These are phyloP conservation scores for Meyerozyma carpophila DNA, from an alignment of 1,139 yeast genomes.

Conservation along the genomic window DNA sequence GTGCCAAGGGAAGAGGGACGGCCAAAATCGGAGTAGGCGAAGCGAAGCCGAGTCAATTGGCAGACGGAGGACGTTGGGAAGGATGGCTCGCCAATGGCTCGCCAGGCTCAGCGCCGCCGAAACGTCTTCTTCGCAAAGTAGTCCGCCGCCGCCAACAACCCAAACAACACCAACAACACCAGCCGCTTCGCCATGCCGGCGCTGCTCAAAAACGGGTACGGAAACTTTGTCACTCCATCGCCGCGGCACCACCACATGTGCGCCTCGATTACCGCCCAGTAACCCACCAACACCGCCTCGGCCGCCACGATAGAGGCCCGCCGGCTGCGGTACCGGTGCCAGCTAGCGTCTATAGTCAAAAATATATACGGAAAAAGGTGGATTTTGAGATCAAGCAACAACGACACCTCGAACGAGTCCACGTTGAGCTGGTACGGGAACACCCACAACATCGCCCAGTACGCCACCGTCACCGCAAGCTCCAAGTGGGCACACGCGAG, in stretches of 20 bases:
- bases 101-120: neutral
- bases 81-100: no score
- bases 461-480: constrained; percentile 17
- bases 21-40: neutral
- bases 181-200: neutral
- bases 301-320: neutral
- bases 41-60: no score
- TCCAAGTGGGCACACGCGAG: constrained; percentile 13
- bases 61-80: no score
- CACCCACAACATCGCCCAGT: constrained; percentile 16
- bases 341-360: neutral
- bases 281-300: neutral
- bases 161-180: neutral
- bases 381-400: constrained; percentile 16
- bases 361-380: constrained; percentile 19
- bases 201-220: constrained; percentile 3
- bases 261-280: neutral
- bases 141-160: neutral
- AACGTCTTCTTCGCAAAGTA: neutral
- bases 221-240: constrained; percentile 1
- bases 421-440: constrained; percentile 17
- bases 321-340: neutral
- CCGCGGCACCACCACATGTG: neutral
- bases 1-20: neutral
- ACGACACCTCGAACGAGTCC: constrained; percentile 14